A percentile compares a stretch with the other conserved stretches of the same genome.
Evolutionary conservation across 805 yeast species (phyloP).

Genomic region (Saturnispora ahearnii): DNA sequence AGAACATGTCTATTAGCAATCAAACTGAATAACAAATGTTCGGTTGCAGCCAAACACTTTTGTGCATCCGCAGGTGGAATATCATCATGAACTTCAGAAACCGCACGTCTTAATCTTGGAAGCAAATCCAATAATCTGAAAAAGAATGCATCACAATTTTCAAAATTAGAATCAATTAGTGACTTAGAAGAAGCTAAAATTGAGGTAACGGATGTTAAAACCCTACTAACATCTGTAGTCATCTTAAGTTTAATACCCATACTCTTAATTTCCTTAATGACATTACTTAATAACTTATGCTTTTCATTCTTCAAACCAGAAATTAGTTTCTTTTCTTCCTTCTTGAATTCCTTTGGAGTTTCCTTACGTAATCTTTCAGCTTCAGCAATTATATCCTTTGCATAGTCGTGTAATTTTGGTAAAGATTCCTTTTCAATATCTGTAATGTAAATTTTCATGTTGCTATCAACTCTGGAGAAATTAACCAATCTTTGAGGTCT

Average conservation of each 20-base stretch:
- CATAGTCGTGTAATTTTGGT: constrained; percentile 46
- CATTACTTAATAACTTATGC: constrained; percentile 64
- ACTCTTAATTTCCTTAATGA: constrained; percentile 61
- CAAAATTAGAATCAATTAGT: constrained; percentile 32
- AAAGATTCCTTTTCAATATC: constrained; percentile 28
- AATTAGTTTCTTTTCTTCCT: constrained; percentile 63
- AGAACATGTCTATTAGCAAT: constrained; percentile 46
- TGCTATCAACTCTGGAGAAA: constrained; percentile 39
- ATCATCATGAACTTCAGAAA: constrained; percentile 55
- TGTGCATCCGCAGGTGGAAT: constrained; percentile 67
- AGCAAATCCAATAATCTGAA: constrained; percentile 67
- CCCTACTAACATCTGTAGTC: constrained; percentile 54
- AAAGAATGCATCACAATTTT: constrained; percentile 42
- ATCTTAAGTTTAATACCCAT: constrained; percentile 68
- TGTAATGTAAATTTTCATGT: constrained; percentile 42
- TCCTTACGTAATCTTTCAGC: constrained; percentile 60
- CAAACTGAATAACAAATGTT: constrained; percentile 55
- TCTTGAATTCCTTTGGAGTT: constrained; percentile 64
- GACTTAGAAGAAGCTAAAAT: constrained; percentile 49
- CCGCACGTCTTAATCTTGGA: constrained; percentile 67
- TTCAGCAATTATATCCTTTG: constrained; percentile 44
- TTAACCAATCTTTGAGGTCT: constrained; percentile 53
- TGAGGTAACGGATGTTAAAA: constrained; percentile 53
- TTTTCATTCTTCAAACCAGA: constrained; percentile 77
- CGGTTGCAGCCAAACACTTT: constrained; percentile 68